Percentiles rank a stretch among this genome's conserved stretches.
Evolutionary conservation across 108 stramenopile genomes (phyloP).

Genomic region (Poteriospumella lacustris): DNA sequence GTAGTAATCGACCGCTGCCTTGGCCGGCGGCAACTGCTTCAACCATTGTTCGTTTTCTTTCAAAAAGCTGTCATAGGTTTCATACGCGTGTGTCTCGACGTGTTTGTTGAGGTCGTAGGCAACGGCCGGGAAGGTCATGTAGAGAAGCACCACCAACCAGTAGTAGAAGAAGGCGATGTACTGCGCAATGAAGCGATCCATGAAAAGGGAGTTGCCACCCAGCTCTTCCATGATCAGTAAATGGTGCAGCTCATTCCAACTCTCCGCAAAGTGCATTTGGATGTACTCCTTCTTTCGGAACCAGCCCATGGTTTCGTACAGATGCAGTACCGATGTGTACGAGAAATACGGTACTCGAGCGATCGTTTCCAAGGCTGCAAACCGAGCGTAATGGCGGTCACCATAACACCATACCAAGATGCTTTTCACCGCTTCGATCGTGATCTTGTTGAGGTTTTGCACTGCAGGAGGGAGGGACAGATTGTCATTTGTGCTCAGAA

Average conservation of each 20-base stretch:
- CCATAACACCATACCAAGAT: conserved; percentile 39
- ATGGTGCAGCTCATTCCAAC: conserved; percentile 90
- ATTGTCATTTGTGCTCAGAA: background rate
- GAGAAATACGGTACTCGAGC: conserved; percentile 91
- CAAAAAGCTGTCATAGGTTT: conserved; percentile 70
- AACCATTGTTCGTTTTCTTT: conserved; percentile 61
- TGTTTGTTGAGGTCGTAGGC: background rate
- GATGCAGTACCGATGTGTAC: conserved; percentile 79
- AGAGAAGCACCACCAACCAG: conserved; percentile 66
- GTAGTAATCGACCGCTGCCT: conserved; percentile 50
- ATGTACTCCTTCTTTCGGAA: conserved; percentile 72
- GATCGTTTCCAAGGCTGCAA: conserved; percentile 83
- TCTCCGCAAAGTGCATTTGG: conserved; percentile 81
- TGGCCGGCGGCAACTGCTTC: conserved; percentile 56
- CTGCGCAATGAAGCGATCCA: conserved; percentile 68
- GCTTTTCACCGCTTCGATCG: background rate
- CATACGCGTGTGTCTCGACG: conserved; percentile 77
- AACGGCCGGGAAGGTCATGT: conserved; percentile 56
- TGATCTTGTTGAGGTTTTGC: background rate
- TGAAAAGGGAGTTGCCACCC: conserved; percentile 64
- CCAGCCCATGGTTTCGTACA: conserved; percentile 80
- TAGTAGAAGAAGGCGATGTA: conserved; percentile 84
- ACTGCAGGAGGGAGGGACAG: background rate
- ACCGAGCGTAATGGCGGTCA: conserved; percentile 53
- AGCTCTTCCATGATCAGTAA: conserved; percentile 88